Evolutionary conservation across 164 flowering plant species (phyloP).

Genomic region (Berberis thunbergii): DNA sequence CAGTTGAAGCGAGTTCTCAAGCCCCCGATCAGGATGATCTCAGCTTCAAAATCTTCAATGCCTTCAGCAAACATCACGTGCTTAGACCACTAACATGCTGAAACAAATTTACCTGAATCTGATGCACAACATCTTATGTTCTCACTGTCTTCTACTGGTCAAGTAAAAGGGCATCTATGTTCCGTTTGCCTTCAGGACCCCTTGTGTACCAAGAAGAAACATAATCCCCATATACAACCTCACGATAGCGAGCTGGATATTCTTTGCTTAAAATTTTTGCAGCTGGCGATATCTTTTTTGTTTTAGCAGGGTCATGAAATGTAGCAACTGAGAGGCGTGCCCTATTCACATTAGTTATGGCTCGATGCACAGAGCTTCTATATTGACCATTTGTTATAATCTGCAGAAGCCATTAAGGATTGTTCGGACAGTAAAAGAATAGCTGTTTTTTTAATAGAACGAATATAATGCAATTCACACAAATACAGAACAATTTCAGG

Average conservation of each 20-base stretch:
- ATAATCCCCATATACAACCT: slow-evolving; percentile 67
- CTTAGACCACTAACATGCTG: too few relatives aligned
- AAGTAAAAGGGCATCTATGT: slow-evolving; percentile 63
- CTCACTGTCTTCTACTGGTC: not conserved
- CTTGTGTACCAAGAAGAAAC: slow-evolving; percentile 85
- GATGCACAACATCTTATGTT: too few relatives aligned
- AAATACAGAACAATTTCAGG: too few relatives aligned
- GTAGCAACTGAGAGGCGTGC: slow-evolving; percentile 82
- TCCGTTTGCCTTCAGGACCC: slow-evolving; percentile 90
- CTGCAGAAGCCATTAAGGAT: slow-evolving; percentile 18
- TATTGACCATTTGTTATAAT: slow-evolving; percentile 75
- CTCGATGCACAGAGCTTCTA: slow-evolving; percentile 65
- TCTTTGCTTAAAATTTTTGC: slow-evolving; percentile 33
- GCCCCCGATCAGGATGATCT: too few relatives aligned
- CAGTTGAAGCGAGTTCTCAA: too few relatives aligned
- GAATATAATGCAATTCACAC: not conserved
- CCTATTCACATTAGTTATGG: slow-evolving; percentile 48
- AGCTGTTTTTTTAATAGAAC: not conserved
- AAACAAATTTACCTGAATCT: too few relatives aligned
- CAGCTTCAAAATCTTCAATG: too few relatives aligned
- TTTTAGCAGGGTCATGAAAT: slow-evolving; percentile 85
- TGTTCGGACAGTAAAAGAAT: not conserved
- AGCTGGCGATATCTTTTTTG: slow-evolving; percentile 47
- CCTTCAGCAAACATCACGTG: too few relatives aligned
- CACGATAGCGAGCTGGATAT: slow-evolving; percentile 33